Base-by-base conservation (phyloP, 2,329 filamentous ascomycete species). In the Alternaria gaisen region DNA sequence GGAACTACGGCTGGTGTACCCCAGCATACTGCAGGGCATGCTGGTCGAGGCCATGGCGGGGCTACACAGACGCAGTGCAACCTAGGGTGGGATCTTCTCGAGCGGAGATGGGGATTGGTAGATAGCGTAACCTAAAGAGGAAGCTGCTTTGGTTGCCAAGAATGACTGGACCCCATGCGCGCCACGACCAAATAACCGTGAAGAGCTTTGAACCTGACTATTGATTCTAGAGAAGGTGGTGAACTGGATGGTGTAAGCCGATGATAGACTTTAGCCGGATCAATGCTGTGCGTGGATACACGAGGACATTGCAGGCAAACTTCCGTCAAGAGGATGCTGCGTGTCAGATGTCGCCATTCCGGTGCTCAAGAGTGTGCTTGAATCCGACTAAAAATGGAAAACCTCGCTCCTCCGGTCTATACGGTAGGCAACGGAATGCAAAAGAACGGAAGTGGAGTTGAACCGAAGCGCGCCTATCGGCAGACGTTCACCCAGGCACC, bases 131-230 rank as follows among this genome's bases (percentile, higher is more conserved):
- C 62, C 66, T 18, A 11, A 65, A 62, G 12, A 62, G 67, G 68
- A 62, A 72, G 68, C 68, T 63, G 53, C 55, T 44, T 48, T 46
- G 22, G 11, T 5, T 51, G 69, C 68, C 67, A 71, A 71, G 65
- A 46, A 14, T 3, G n/a, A 36, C 54, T 52, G 57, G 48, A 60
- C 60, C 59, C 41, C 41, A 40, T 54, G 24, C 30, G 56, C 61
- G 53, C 62, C 59, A 61, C 48, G 24, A 52, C 56, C 54, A 62
- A 41, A 56, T 22, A 44, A 36, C 38, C 38, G 26, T 42, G 48
- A n/a, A 52, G 24, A 51, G 40, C 52, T 40, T 58, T 50, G 40
- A 53, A 43, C 24, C 30, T 8, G 58, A 40, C 32, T 28, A 30
- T 30, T 16, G 34, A 26, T 20, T 47, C 42, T 48, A 26, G 51